A percentile compares a stretch with the other conserved stretches of the same genome.
Conservation (phyloP, 106 monocot species). For the Dendrobium catenatum region DNA sequence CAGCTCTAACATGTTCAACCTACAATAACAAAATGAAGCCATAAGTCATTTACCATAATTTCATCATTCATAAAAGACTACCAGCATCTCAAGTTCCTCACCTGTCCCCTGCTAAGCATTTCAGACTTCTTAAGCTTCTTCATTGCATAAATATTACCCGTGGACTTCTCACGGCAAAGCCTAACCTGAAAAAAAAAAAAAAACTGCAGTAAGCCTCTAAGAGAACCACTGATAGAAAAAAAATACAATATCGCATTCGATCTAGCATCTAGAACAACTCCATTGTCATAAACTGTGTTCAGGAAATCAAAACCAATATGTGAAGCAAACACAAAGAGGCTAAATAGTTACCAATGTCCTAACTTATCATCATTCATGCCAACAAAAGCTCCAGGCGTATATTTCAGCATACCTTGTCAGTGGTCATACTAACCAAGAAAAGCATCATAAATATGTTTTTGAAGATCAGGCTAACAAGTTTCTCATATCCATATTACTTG, state of each 20-base stretch:
- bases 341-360: background rate
- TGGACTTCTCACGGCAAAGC: constrained; percentile 35
- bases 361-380: background rate
- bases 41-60: background rate
- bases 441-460: background rate
- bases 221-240: background rate
- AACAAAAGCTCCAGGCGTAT: background rate
- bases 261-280: background rate
- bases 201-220: constrained; percentile 1
- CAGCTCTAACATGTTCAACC: constrained; percentile 96
- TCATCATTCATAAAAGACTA: background rate
- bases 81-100: constrained; percentile 1
- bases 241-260: background rate
- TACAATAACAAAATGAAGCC: background rate
- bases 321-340: background rate
- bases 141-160: constrained; percentile 50
- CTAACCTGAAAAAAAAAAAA: constrained; percentile 20
- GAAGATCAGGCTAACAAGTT: background rate
- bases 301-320: background rate
- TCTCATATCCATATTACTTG: background rate
- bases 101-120: constrained; percentile 52
- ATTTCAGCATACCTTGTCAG: background rate
- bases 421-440: background rate
- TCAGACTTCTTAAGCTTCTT: constrained; percentile 50
- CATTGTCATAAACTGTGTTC: background rate